Evolutionary conservation across 169 alveolate species (phyloP).

Genomic region (Cryptosporidium meleagridis): DNA sequence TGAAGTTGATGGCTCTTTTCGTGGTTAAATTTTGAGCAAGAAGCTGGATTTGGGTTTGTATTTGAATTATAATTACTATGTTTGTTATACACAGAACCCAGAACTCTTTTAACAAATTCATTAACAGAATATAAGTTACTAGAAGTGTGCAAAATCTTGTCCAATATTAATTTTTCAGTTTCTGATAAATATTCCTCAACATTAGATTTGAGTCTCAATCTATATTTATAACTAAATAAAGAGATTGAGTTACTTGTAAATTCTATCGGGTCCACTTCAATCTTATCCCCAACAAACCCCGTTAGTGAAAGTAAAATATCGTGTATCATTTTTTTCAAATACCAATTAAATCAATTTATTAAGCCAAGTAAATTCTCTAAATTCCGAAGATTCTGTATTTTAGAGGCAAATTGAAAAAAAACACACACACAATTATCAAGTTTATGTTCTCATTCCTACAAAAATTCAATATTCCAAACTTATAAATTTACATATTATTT

Average conservation of each 20-base stretch:
- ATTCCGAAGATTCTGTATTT: not conserved
- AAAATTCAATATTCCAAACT: not conserved
- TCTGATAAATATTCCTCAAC: constrained; percentile 14
- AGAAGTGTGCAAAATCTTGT: constrained; percentile 19
- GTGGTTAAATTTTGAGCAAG: not conserved
- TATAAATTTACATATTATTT: too few species aligned
- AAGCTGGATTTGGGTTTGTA: not conserved
- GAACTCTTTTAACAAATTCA: constrained; percentile 26
- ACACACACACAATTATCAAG: too few species aligned
- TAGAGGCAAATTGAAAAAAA: not conserved
- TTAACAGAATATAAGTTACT: constrained; percentile 55
- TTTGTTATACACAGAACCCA: constrained; percentile 2
- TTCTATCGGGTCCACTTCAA: constrained; percentile 33
- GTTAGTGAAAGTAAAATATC: constrained; percentile 50
- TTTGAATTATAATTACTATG: not conserved
- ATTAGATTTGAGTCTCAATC: constrained; percentile 5
- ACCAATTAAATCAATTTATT: not conserved
- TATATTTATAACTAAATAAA: constrained; percentile 26
- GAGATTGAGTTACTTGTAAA: constrained; percentile 24
- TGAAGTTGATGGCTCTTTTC: not conserved
- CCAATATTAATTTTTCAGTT: constrained; percentile 23
- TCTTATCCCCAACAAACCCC: constrained; percentile 35
- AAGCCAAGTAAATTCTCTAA: not conserved
- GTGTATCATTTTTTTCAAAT: constrained; percentile 23
- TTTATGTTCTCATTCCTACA: not conserved